Conservation (phyloP, 2,329 filamentous ascomycete species). For the Xylogone sp. region DNA sequence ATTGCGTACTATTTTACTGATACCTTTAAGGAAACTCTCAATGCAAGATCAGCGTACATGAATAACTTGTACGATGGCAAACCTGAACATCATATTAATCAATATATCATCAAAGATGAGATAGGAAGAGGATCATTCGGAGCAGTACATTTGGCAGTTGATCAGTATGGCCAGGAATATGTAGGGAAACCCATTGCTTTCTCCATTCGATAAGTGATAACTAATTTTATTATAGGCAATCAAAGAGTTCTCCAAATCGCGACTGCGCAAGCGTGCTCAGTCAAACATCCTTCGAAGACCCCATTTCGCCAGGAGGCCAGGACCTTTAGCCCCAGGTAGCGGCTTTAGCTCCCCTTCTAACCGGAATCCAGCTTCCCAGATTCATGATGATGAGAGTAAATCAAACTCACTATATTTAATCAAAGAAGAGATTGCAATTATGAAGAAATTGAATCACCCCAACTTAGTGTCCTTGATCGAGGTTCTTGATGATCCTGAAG, state of each 20-base stretch:
- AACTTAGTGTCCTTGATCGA: slow-evolving; percentile 94
- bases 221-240: slow-evolving; percentile 60
- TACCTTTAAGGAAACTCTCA: slow-evolving; percentile 71
- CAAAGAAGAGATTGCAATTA: slow-evolving; percentile 94
- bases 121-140: slow-evolving; percentile 97
- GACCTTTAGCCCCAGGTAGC: slow-evolving; percentile 37
- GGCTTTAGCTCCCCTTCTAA: slow-evolving; percentile 39
- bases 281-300: slow-evolving; percentile 77
- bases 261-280: slow-evolving; percentile 83
- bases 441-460: slow-evolving; percentile 96
- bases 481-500: slow-evolving; percentile 90
- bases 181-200: slow-evolving; percentile 47
- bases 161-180: slow-evolving; percentile 91
- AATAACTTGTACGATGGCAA: slow-evolving; percentile 80
- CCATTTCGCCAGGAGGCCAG: slow-evolving; percentile 47
- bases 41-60: slow-evolving; percentile 82
- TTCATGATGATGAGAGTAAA: slow-evolving; percentile 56
- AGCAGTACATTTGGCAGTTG: slow-evolving; percentile 82
- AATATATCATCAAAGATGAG: slow-evolving; percentile 91
- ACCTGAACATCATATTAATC: slow-evolving; percentile 84
- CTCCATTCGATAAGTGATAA: not conserved
- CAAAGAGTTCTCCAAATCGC: slow-evolving; percentile 95
- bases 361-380: slow-evolving; percentile 51
- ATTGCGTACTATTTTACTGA: not conserved
- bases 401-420: slow-evolving; percentile 77